A percentile compares a stretch with the other conserved stretches of the same genome.
These are phyloP conservation scores for Flagelloscypha sp. DNA, from an alignment of 768 basidiomycete species.

Conservation along the genomic window DNA sequence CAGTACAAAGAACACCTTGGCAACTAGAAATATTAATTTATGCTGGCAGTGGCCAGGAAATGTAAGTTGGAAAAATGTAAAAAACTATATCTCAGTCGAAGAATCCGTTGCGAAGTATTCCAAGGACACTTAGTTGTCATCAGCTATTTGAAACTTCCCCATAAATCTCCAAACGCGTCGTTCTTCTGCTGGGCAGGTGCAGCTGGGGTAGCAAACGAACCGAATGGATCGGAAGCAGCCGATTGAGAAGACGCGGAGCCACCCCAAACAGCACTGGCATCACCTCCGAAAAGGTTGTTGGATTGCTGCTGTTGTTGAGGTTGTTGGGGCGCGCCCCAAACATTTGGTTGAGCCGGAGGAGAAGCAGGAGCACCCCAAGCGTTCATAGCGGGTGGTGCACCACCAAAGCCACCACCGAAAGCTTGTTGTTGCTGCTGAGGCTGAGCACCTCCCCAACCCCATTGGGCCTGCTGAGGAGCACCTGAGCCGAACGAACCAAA, in stretches of 20 bases:
- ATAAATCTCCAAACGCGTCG: constrained; percentile 75
- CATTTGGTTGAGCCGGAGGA: constrained; percentile 26
- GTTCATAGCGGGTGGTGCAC: constrained; percentile 22
- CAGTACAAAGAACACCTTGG: too few species aligned
- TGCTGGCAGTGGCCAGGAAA: too few species aligned
- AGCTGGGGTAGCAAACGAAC: constrained; percentile 20
- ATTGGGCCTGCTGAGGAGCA: constrained; percentile 14
- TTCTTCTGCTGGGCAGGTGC: constrained; percentile 39
- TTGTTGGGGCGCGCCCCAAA: constrained; percentile 27
- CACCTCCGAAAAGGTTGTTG: constrained; percentile 24
- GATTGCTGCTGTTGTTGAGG: constrained; percentile 23
- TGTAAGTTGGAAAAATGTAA: too few species aligned
- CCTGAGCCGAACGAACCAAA: constrained; percentile 30
- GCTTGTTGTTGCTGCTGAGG: constrained; percentile 32
- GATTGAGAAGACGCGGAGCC: constrained; percentile 19
- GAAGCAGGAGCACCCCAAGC: constrained; percentile 27
- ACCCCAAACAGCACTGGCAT: constrained; percentile 58
- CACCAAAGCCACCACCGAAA: constrained; percentile 47
- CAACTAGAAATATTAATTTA: too few species aligned
- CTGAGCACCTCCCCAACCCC: constrained; percentile 22
- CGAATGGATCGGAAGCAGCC: constrained; percentile 26
- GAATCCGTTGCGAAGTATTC: too few species aligned
- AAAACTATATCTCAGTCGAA: too few species aligned
- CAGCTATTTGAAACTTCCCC: constrained; percentile 72
- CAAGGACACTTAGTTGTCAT: background rate